Percentiles rank a stretch among this genome's conserved stretches.
phyloP scores from a whole-genome alignment of 2,329 filamentous ascomycete species.

The Ophiostoma fasciatum region DNA sequence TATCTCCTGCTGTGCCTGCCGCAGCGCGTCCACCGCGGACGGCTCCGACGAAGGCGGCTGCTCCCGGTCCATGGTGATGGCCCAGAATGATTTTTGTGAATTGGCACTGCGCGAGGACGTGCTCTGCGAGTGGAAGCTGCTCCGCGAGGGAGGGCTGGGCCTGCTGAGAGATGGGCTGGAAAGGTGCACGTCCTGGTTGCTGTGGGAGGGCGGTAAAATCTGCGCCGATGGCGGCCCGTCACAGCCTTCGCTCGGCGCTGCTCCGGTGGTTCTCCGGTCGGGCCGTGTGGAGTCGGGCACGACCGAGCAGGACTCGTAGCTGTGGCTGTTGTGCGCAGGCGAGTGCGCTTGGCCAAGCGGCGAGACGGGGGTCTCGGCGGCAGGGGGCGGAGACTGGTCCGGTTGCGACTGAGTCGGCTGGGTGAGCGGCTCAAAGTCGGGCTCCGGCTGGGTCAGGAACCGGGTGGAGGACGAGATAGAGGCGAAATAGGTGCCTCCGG shows the following conservation, averaged over 20 bases:
- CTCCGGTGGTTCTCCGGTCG: too few species aligned
- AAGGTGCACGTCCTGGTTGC: background rate
- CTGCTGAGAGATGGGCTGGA: too few species aligned
- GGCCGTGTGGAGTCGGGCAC: slow-evolving; percentile 7
- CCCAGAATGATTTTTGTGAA: background rate
- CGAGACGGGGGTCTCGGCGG: background rate
- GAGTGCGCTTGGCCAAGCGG: too few species aligned
- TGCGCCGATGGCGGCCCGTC: background rate
- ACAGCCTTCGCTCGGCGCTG: background rate
- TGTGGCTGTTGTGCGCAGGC: background rate
- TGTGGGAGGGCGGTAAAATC: background rate
- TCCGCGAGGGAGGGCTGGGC: too few species aligned
- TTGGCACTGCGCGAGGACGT: too few species aligned
- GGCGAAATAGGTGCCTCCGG: background rate
- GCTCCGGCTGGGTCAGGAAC: slow-evolving; percentile 9
- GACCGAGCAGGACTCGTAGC: slow-evolving; percentile 2
- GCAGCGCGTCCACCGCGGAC: background rate
- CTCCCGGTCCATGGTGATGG: background rate
- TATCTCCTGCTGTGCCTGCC: background rate
- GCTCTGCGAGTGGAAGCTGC: too few species aligned
- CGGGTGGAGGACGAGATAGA: background rate
- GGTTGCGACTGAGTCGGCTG: slow-evolving; percentile 1
- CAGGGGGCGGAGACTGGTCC: background rate
- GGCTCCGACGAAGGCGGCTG: background rate
- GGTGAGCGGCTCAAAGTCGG: slow-evolving; percentile 4